Conservation (phyloP, 192 early-diverging fungal species). For the Coemansia sp. region DNA sequence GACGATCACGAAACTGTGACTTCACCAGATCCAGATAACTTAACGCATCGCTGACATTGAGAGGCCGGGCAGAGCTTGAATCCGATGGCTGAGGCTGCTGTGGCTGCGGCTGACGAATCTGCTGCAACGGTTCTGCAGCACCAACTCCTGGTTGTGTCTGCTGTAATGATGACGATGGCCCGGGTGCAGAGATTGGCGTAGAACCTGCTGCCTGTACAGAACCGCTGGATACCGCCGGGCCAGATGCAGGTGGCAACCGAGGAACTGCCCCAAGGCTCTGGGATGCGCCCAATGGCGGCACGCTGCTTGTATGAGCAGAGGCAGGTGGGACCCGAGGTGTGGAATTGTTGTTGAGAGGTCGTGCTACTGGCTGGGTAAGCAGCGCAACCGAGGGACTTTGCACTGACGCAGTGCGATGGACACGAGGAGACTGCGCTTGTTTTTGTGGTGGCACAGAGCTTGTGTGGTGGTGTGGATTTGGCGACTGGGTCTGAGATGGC, state of each 20-base stretch:
- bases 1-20: conserved; percentile 85
- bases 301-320: background rate
- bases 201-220: background rate
- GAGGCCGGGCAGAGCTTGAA: conserved; percentile 28
- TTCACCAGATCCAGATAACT: conserved; percentile 97
- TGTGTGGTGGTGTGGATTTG: conserved; percentile 38
- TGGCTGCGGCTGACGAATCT: conserved; percentile 1
- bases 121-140: background rate
- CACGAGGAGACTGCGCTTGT: conserved; percentile 34
- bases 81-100: conserved; percentile 28
- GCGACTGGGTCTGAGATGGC: conserved; percentile 32
- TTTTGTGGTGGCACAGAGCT: conserved; percentile 43
- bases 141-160: background rate
- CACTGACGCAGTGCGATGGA: conserved; percentile 39
- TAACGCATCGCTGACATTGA: conserved; percentile 87
- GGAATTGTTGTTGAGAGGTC: background rate
- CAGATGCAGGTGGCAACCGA: background rate
- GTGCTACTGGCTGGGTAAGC: conserved; percentile 31
- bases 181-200: background rate
- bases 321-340: conserved; percentile 1
- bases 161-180: background rate
- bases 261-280: conserved; percentile 7
- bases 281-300: conserved; percentile 1
- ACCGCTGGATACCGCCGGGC: background rate
- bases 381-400: conserved; percentile 30